Base-by-base conservation (phyloP, 2,329 filamentous ascomycete genomes). In the Xylaria arbuscula region DNA sequence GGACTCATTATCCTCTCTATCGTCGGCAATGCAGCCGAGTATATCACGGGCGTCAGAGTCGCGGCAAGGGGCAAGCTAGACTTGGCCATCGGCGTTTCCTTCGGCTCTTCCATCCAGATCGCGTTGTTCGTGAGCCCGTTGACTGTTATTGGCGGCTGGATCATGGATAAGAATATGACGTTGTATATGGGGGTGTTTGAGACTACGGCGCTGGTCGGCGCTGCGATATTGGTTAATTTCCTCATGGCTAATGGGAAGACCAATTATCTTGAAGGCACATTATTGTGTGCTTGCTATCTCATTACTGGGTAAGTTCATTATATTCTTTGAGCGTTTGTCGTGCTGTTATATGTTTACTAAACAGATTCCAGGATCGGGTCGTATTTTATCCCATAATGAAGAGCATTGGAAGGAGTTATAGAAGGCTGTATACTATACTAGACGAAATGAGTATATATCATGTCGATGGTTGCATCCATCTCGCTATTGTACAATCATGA, bases 121-220 rank as follows among this genome's bases (percentile, higher is more conserved):
- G 87, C 89, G 15, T 82, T 92, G 8, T 90, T 92, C 74, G 86
- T 92, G 58, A 91, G 89, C 4, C 90, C 90, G 0, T 80, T 92
- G 8, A 84, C 91, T n/a, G 89, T 92, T 36, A 87, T 92, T 19
- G 81, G 91, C 17, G 90, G 89, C 22, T 92, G 90, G 90, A 84
- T 84, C 67, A 85, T 91, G 79, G 80, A 84, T 69, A 86, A 85
- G 67, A 83, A 89, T 19, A 91, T 92, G 89, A 86, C 90, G 28
- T 84, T 96, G 42, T 93, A 94, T 82, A 95, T 96, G 80, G 92
- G 92, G 70, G 86, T 93, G 62, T 96, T 96, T 79, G 93, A 96
- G 84, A 96, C 93, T 0, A 91, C 95, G 22, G 92, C 90, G 67
- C 87, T 96, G 76, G 95, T 95, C 79, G 88, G 94, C 59, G 91